Evolutionary conservation across 1,139 yeast species (phyloP), one percentile per base, ranked within the genome.

Genomic region (Diutina mesorugosa): DNA sequence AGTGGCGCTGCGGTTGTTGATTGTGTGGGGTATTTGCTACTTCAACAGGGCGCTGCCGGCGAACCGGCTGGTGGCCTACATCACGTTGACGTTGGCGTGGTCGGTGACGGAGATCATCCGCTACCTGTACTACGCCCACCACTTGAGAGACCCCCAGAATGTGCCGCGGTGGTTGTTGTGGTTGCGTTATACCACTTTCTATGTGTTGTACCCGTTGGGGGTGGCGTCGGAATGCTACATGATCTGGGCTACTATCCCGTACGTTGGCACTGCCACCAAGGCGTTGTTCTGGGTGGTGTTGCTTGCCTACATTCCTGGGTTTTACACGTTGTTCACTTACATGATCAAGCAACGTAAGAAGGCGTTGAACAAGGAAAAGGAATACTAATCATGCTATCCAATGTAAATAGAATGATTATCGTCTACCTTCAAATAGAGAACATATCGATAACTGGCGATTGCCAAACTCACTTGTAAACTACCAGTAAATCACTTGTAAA

Each of bases 291-390:
- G 81, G 60, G 76, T 70, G 2, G 74, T 81, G 56, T 76, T 93
- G 71, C 69, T 81, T 50, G 76, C 85, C 21, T 93, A 91, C 67
- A 75, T 85, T 54, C 97, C 98, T 6, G 96, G 97, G 0, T 83
- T 91, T 67, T 90, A 89, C 68, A 80, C 85, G 66, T 77, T 93
- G 66, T 93, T 83, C 72, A 78, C 87, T 18, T 93, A 95, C 68
- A 93, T 93, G 96, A 78, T 93, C 66, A 82, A 79, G 63, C 98
- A 93, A 72, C 84, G 98, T 73, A 78, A 72, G 69, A 85, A 84
- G 73, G 85, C 80, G 3, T 75, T 84, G 75, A 74, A 74, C 21
- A 45, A 52, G 55, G 53, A 50, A 32, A 50, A 50, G 45, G 45
- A 29, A 28, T 14, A 45, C 26, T 45, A 45, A 9, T 6, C 41